Percentiles rank a stretch among this genome's conserved stretches.
Evolutionary conservation across 495 filamentous ascomycete genomes (phyloP).

Genomic region (Penicillium ucsense): DNA sequence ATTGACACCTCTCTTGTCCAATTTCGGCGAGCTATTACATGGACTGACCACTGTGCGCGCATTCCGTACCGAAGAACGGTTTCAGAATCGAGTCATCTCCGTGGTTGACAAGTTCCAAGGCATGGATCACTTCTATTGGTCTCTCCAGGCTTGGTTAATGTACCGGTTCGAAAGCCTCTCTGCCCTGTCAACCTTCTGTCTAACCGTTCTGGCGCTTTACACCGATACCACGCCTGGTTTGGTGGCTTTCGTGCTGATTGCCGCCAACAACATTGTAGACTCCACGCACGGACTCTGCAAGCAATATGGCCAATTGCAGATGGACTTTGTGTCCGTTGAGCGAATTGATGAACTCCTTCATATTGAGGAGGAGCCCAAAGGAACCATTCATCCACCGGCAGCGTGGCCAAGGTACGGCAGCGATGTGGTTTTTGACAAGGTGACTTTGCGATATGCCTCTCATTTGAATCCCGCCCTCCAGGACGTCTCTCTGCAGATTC

Average conservation of each 20-base stretch:
- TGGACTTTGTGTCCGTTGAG: constrained; percentile 85
- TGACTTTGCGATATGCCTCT: constrained; percentile 69
- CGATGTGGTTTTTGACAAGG: constrained; percentile 64
- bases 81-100: constrained; percentile 63
- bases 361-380: constrained; percentile 61
- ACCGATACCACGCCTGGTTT: constrained; percentile 60
- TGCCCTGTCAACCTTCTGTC: constrained; percentile 55
- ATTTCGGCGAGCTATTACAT: constrained; percentile 72
- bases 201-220: constrained; percentile 62
- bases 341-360: constrained; percentile 67
- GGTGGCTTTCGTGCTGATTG: constrained; percentile 59
- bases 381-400: constrained; percentile 55
- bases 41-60: constrained; percentile 72
- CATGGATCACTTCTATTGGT: constrained; percentile 92
- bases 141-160: constrained; percentile 69
- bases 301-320: constrained; percentile 71
- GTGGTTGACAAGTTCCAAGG: constrained; percentile 78
- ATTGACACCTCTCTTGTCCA: constrained; percentile 70
- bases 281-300: constrained; percentile 65
- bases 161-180: constrained; percentile 68
- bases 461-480: constrained; percentile 59
- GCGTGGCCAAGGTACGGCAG: constrained; percentile 62
- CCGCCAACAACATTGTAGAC: constrained; percentile 41
- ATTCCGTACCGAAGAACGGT: constrained; percentile 61
- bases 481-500: constrained; percentile 57